phyloP scores from a whole-genome alignment of 192 early-diverging fungal species.

The Backusella westeae region DNA sequence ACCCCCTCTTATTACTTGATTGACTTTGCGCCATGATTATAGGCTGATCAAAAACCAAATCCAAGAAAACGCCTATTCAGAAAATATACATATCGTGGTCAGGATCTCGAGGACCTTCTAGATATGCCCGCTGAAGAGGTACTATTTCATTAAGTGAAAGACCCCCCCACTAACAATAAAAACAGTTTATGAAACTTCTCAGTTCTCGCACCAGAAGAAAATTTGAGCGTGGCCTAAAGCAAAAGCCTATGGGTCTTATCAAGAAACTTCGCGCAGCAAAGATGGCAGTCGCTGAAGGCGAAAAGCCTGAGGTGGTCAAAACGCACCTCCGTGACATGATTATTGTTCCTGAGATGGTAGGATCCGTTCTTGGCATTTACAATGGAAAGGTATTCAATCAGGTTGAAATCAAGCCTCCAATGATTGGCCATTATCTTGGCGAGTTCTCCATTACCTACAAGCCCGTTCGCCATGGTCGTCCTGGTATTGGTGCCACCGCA shows the following conservation, averaged over 20 bases:
- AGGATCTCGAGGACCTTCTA: constrained; percentile 94
- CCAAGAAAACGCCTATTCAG: constrained; percentile 90
- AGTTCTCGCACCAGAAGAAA: constrained; percentile 92
- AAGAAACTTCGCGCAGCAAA: constrained; percentile 98
- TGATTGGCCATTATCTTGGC: constrained; percentile 32
- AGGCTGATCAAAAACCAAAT: constrained; percentile 24
- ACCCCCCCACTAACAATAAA: background rate
- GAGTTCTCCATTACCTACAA: constrained; percentile 84
- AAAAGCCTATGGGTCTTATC: constrained; percentile 98
- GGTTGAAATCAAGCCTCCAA: constrained; percentile 83
- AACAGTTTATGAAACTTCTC: constrained; percentile 88
- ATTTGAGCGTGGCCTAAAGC: constrained; percentile 95
- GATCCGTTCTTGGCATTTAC: constrained; percentile 92
- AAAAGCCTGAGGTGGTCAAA: constrained; percentile 96
- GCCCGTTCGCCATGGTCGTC: constrained; percentile 98
- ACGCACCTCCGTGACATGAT: constrained; percentile 99
- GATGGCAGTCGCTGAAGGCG: constrained; percentile 80
- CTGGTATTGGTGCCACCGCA: constrained; percentile 98
- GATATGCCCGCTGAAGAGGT: constrained; percentile 86
- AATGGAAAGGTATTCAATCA: constrained; percentile 99
- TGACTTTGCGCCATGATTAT: background rate
- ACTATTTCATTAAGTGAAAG: background rate
- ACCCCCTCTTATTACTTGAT: background rate
- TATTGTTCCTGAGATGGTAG: constrained; percentile 98
- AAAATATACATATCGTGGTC: constrained; percentile 97